Conservation (phyloP, 805 yeast genomes). For the Alloascoidea hylecoeti region DNA sequence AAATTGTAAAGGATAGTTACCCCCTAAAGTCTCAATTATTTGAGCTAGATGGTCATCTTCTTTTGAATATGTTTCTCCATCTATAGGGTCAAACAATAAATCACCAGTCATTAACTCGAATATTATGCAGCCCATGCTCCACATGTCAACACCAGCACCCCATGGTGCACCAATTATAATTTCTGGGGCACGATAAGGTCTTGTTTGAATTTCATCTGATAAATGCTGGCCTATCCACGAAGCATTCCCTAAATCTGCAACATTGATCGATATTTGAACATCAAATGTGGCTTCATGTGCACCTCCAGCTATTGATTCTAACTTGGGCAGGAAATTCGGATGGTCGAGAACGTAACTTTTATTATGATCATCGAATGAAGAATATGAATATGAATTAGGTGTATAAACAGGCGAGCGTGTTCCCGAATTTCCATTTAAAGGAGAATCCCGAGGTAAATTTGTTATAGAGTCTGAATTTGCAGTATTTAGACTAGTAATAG, state of each 20-base stretch:
- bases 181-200: constrained; percentile 58
- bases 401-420: not conserved
- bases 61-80: constrained; percentile 25
- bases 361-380: constrained; percentile 6
- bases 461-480: too few relatives aligned
- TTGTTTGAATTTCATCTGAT: constrained; percentile 54
- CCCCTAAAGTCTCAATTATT: constrained; percentile 37
- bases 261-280: constrained; percentile 29
- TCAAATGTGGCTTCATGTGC: constrained; percentile 2
- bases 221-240: constrained; percentile 51
- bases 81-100: constrained; percentile 45
- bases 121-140: constrained; percentile 46
- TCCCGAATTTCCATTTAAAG: not conserved
- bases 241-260: constrained; percentile 62
- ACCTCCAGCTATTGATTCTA: not conserved
- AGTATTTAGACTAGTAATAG: too few relatives aligned
- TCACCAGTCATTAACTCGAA: constrained; percentile 52
- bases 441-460: not conserved
- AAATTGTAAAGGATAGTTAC: constrained; percentile 2
- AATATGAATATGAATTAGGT: not conserved
- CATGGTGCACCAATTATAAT: constrained; percentile 41
- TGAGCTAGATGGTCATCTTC: constrained; percentile 52
- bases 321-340: constrained; percentile 2
- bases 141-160: constrained; percentile 50
- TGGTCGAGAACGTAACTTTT: constrained; percentile 2